Evolutionary conservation across 371 early-diverging fungal species (phyloP).

Genomic region (Apophysomyces ossiformis): DNA sequence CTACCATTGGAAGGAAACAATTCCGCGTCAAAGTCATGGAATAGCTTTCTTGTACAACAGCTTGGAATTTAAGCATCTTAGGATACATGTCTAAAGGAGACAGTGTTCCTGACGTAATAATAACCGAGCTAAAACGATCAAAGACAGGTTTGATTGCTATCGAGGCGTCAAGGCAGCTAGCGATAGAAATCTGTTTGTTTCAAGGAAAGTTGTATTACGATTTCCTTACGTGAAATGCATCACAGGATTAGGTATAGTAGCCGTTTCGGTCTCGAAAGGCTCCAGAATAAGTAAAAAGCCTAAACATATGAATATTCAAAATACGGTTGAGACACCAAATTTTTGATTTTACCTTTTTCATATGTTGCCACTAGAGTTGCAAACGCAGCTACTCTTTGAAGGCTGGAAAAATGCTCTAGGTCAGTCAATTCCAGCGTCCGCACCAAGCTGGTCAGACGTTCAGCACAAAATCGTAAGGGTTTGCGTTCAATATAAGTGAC

Average conservation of each 20-base stretch:
- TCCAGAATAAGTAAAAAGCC: slow-evolving; percentile 98
- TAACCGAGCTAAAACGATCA: slow-evolving; percentile 94
- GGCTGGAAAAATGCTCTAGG: slow-evolving; percentile 82
- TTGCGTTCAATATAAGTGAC: slow-evolving; percentile 94
- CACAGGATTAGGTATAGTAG: slow-evolving; percentile 94
- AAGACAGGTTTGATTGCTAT: slow-evolving; percentile 98
- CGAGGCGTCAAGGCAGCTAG: slow-evolving; percentile 96
- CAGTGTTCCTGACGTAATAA: slow-evolving; percentile 99
- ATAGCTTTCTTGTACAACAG: slow-evolving; percentile 89
- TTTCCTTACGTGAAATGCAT: slow-evolving; percentile 82
- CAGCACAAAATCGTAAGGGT: slow-evolving; percentile 94
- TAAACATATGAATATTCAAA: slow-evolving; percentile 14
- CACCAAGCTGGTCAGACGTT: slow-evolving; percentile 89
- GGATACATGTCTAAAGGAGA: slow-evolving; percentile 99
- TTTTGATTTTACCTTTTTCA: slow-evolving; percentile 72
- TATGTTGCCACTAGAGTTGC: slow-evolving; percentile 97
- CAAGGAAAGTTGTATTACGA: neutral
- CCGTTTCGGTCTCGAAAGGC: slow-evolving; percentile 95
- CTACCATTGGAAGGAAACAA: slow-evolving; percentile 95
- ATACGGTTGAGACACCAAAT: neutral
- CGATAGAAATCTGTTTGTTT: neutral
- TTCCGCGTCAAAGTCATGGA: slow-evolving; percentile 93
- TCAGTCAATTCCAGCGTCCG: slow-evolving; percentile 92
- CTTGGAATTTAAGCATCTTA: slow-evolving; percentile 92
- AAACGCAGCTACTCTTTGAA: slow-evolving; percentile 93